Evolutionary conservation across 805 yeast species (phyloP).

Genomic region (Myxozyma lipomycoides): DNA sequence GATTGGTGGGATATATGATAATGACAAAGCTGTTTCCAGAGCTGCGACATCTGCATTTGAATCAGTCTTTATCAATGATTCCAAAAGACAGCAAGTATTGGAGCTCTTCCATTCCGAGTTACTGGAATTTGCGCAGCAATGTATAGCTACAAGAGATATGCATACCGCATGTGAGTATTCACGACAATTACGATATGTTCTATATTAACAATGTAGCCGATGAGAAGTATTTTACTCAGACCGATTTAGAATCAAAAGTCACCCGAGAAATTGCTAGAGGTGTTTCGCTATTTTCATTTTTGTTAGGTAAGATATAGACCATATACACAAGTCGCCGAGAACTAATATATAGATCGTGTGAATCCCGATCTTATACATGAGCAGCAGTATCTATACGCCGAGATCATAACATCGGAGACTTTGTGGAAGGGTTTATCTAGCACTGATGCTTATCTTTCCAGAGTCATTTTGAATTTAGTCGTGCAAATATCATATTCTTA

Average conservation of each 20-base stretch:
- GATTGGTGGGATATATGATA: slow-evolving; percentile 67
- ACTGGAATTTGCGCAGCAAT: slow-evolving; percentile 51
- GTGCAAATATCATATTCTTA: slow-evolving; percentile 15
- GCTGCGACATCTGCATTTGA: slow-evolving; percentile 48
- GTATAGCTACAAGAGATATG: slow-evolving; percentile 36
- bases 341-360: slow-evolving; percentile 2
- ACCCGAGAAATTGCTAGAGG: slow-evolving; percentile 22
- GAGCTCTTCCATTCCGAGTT: slow-evolving; percentile 54
- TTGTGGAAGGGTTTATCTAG: slow-evolving; percentile 21
- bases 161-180: slow-evolving; percentile 11
- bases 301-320: slow-evolving; percentile 11
- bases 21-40: slow-evolving; percentile 57
- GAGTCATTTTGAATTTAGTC: slow-evolving; percentile 14
- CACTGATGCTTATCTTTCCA: slow-evolving; percentile 14
- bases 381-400: slow-evolving; percentile 22
- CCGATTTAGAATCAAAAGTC: slow-evolving; percentile 14
- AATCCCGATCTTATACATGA: slow-evolving; percentile 17
- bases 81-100: slow-evolving; percentile 57
- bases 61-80: slow-evolving; percentile 54
- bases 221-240: slow-evolving; percentile 21
- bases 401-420: slow-evolving; percentile 15
- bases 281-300: slow-evolving; percentile 11
- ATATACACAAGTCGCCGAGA: neutral
- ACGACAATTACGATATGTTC: neutral
- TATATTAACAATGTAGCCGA: slow-evolving; percentile 7